These are phyloP conservation scores for Chrysochromulina parva DNA, from an alignment of 78 protist genomes.

Conservation along the genomic window DNA sequence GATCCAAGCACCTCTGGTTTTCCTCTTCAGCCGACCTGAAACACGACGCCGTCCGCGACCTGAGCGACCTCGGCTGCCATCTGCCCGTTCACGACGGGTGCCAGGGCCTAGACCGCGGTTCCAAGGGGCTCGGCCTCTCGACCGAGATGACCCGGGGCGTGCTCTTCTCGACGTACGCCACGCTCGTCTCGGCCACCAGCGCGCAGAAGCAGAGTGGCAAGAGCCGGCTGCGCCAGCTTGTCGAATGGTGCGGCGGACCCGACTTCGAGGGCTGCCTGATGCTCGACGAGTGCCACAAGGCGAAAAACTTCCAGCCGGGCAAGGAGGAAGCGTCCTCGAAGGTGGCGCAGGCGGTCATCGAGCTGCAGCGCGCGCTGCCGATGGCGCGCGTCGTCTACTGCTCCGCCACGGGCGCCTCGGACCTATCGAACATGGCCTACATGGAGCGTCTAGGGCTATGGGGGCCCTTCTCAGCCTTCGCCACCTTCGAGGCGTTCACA, in stretches of 20 bases:
- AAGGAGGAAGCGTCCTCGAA: not conserved
- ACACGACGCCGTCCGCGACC: conserved; percentile 31
- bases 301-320: not conserved
- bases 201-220: not conserved
- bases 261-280: not conserved
- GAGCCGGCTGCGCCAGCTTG: not conserved
- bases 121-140: not conserved
- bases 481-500: not conserved
- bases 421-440: not conserved
- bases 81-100: not conserved
- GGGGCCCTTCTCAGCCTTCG: not conserved
- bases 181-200: not conserved
- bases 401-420: conserved; percentile 17
- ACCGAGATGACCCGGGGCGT: not conserved
- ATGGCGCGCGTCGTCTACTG: conserved; percentile 32
- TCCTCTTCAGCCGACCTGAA: conserved; percentile 25
- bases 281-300: conserved; percentile 33
- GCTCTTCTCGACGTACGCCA: not conserved
- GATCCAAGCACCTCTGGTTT: conserved; percentile 15
- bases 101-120: not conserved
- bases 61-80: conserved; percentile 13
- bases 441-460: conserved; percentile 35
- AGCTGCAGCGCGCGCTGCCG: conserved; percentile 28
- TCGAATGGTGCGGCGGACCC: not conserved
- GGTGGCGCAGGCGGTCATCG: not conserved